phyloP scores from a whole-genome alignment of 1,284 basidiomycete species.

The Fomitopsis pinicola region DNA sequence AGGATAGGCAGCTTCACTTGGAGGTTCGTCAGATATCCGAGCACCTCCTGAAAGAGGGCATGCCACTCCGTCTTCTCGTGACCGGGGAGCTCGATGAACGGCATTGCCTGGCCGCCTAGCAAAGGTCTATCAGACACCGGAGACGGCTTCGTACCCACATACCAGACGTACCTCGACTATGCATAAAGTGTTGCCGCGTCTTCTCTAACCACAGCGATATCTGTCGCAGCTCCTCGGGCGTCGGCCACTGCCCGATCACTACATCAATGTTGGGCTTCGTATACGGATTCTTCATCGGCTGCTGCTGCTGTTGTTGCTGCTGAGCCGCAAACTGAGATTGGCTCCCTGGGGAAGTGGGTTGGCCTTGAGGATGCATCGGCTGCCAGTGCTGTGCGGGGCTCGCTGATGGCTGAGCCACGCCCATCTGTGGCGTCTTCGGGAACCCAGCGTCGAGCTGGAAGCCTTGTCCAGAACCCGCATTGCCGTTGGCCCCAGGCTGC shows the following conservation, averaged over 20 bases:
- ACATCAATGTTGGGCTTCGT: background rate
- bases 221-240: background rate
- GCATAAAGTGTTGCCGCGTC: background rate
- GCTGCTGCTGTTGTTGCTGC: background rate
- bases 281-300: too few relatives aligned
- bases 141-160: too few relatives aligned
- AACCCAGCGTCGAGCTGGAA: background rate
- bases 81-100: conserved; percentile 31
- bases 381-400: background rate
- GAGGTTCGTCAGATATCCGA: conserved; percentile 39
- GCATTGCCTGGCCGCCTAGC: background rate
- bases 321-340: too few relatives aligned
- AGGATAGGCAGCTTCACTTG: conserved; percentile 48
- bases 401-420: background rate
- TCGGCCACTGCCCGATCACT: background rate
- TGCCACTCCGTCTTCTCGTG: conserved; percentile 52
- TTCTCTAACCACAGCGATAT: background rate
- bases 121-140: background rate
- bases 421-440: background rate
- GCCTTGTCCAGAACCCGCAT: conserved; percentile 4
- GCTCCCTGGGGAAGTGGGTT: background rate
- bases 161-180: background rate
- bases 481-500: conserved; percentile 3
- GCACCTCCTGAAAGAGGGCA: conserved; percentile 42
- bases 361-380: background rate